Base-by-base conservation (phyloP, 177 flowering plant genomes). In the Vitis hybrid region DNA sequence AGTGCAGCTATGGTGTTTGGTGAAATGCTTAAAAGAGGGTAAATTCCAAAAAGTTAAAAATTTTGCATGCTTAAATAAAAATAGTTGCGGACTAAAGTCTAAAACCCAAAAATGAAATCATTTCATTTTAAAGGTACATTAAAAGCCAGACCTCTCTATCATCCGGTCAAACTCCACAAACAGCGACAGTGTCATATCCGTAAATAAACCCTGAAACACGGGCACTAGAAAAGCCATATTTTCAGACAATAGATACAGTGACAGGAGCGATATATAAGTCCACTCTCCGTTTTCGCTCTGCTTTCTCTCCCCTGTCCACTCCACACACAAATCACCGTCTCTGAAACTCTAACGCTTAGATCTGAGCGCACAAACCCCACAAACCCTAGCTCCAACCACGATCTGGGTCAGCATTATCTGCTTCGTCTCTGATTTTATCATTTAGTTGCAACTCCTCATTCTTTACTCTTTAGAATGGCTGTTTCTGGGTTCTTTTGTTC, bases 321-420 rank as follows among this genome's bases (percentile, higher is more conserved):
- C 10, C 52, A 46, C 53, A 4, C 17, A 48, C 50, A n/a, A 13
- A n/a, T 17, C 69, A 52, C 64, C 17, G 15, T n/a, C 70, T 48
- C 63, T 67, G 61, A 32, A 53, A 51, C 55, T 52, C 50, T 55
- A 59, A 59, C 50, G 17, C 58, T 61, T 65, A 80, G 83, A 80
- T 83, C 83, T 78, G 80, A 71, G 71, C 21, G 66, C 66, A 13
- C 58, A 61, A 57, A 46, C 54, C 59, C 62, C 35, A n/a, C 32
- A 63, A 30, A 35, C 55, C 71, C 60, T 74, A 49, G 67, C 63
- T 66, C 11, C 49, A 30, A 66, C 58, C 60, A 71, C 72, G 71
- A 70, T 76, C 77, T 70, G 54, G 74, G 84, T 78, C 46, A 68
- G 69, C 77, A 53, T 65, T 62, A 27, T 59, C 61, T 65, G 9